phyloP scores from a whole-genome alignment of 352 stramenopile genomes.

The Phytophthora pseudosyringae region DNA sequence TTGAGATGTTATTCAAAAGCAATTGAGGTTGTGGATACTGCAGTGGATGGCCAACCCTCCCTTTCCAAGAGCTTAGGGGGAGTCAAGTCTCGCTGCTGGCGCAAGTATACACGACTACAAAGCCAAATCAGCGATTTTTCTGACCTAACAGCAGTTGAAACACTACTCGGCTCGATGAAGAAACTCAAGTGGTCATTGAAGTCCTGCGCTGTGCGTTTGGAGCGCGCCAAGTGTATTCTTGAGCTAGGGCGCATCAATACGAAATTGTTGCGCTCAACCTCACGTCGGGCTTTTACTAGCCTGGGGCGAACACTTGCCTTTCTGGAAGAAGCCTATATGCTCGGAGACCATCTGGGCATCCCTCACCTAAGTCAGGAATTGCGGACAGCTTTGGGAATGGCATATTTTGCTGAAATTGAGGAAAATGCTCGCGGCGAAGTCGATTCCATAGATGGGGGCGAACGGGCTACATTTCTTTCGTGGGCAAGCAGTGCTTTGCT shows the following conservation, averaged over 20 bases:
- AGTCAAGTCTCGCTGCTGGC: slow-evolving; percentile 50
- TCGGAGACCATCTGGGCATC: slow-evolving; percentile 52
- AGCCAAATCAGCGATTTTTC: slow-evolving; percentile 27
- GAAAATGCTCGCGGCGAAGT: background rate
- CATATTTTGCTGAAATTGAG: slow-evolving; percentile 53
- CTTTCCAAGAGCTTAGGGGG: slow-evolving; percentile 19
- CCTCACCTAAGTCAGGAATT: slow-evolving; percentile 55
- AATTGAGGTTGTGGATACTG: slow-evolving; percentile 23
- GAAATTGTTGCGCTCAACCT: slow-evolving; percentile 46
- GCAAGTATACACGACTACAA: slow-evolving; percentile 53
- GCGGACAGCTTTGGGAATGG: slow-evolving; percentile 47
- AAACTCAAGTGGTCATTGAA: slow-evolving; percentile 52
- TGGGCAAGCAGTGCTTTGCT: slow-evolving; percentile 51
- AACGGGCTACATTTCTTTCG: slow-evolving; percentile 28
- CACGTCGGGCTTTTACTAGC: slow-evolving; percentile 45
- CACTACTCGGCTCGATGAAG: slow-evolving; percentile 49
- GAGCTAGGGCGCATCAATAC: slow-evolving; percentile 52
- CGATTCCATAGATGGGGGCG: slow-evolving; percentile 7
- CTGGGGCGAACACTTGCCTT: slow-evolving; percentile 34
- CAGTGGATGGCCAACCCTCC: slow-evolving; percentile 1
- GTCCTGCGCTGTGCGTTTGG: slow-evolving; percentile 45
- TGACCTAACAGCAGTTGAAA: slow-evolving; percentile 35
- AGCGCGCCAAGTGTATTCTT: slow-evolving; percentile 56
- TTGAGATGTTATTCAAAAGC: slow-evolving; percentile 33
- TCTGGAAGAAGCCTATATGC: slow-evolving; percentile 53